These are phyloP conservation scores for Cinnamomum micranthum DNA, from an alignment of 164 flowering plant species.

Conservation along the genomic window DNA sequence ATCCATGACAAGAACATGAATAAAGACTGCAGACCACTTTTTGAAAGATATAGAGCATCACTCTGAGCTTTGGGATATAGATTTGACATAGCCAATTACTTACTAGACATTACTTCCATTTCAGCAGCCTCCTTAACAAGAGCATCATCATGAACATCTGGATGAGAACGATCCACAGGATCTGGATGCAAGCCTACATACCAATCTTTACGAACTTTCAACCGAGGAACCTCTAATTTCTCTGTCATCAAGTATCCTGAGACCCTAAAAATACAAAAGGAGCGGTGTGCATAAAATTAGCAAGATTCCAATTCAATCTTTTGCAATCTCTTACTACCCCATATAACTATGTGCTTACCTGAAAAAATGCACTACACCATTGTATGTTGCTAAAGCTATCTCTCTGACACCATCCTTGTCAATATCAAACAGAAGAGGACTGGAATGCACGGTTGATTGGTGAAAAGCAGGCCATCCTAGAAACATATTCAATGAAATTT, in stretches of 20 bases:
- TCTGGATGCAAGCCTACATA: constrained; percentile 74
- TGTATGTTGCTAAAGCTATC: constrained; percentile 90
- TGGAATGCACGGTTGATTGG: constrained; percentile 93
- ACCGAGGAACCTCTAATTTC: constrained; percentile 75
- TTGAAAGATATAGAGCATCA: background rate
- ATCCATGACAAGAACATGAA: background rate
- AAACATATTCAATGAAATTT: background rate
- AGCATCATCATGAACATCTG: constrained; percentile 88
- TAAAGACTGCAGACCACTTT: background rate
- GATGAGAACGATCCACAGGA: constrained; percentile 88
- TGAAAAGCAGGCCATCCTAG: constrained; percentile 99
- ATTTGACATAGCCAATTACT: constrained; percentile 15
- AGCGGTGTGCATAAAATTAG: constrained; percentile 4
- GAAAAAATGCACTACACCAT: constrained; percentile 96
- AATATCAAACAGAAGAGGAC: constrained; percentile 91
- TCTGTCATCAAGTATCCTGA: constrained; percentile 96
- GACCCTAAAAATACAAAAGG: constrained; percentile 45
- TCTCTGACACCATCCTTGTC: constrained; percentile 99
- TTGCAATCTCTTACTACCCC: background rate
- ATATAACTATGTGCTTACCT: constrained; percentile 39
- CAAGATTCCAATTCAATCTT: background rate
- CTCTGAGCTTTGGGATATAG: background rate
- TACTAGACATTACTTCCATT: constrained; percentile 32
- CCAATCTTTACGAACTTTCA: constrained; percentile 87
- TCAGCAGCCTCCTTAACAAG: constrained; percentile 53